phyloP scores from a whole-genome alignment of 345 rosid species.

The Rubroshorea leprosula region DNA sequence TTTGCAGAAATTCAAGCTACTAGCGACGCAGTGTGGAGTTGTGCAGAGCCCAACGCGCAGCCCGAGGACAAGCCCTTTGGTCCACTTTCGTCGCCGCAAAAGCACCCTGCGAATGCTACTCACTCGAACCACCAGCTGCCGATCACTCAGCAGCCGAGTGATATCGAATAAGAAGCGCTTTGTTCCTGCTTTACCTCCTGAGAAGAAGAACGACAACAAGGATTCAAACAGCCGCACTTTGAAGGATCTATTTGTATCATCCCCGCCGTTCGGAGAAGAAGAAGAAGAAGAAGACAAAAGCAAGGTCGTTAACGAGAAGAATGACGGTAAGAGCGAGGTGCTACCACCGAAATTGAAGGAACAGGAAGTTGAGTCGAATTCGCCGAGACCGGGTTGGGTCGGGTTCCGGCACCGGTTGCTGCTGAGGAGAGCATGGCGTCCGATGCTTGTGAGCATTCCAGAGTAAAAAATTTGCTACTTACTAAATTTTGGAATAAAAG shows the following conservation, averaged over 20 bases:
- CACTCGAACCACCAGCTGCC: conserved; percentile 38
- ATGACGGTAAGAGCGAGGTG: conserved; percentile 23
- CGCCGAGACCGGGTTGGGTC: conserved; percentile 52
- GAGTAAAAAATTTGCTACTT: conserved; percentile 25
- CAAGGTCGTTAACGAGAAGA: neutral
- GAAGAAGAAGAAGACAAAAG: conserved; percentile 21
- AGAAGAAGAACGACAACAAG: conserved; percentile 33
- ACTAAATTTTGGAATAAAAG: neutral
- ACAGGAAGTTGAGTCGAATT: conserved; percentile 25
- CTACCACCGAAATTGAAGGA: conserved; percentile 25
- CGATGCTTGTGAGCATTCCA: conserved; percentile 56
- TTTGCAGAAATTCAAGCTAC: conserved; percentile 69
- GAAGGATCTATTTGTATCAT: conserved; percentile 65
- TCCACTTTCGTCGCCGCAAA: conserved; percentile 61
- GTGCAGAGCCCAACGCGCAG: conserved; percentile 63
- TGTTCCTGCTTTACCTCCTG: conserved; percentile 17
- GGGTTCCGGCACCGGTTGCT: conserved; percentile 57
- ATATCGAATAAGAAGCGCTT: conserved; percentile 16
- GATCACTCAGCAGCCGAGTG: conserved; percentile 29
- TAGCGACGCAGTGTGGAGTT: conserved; percentile 78
- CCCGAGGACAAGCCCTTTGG: conserved; percentile 68
- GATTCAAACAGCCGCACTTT: conserved; percentile 34
- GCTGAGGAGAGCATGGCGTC: conserved; percentile 71
- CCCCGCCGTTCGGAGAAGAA: conserved; percentile 27
- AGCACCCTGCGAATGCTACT: conserved; percentile 71